These are phyloP conservation scores for Grigorovia yakushimaensis DNA, from an alignment of 805 yeast species.

Conservation along the genomic window DNA sequence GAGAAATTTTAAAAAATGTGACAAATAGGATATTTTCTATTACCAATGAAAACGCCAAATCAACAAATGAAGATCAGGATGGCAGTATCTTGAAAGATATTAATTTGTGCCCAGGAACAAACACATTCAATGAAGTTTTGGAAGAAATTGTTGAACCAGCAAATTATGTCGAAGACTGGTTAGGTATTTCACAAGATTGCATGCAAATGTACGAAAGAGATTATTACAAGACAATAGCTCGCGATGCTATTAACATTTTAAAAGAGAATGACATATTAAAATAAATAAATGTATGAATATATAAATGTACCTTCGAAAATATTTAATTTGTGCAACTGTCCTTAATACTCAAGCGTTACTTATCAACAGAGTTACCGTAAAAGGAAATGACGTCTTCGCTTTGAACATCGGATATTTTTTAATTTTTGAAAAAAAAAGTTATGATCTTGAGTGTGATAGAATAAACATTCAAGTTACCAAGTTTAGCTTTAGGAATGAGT, in stretches of 20 bases:
- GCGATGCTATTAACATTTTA: not conserved
- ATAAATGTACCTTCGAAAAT: no score
- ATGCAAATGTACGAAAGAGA: not conserved
- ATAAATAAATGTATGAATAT: not conserved
- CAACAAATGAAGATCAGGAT: not conserved
- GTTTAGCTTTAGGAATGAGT: not conserved
- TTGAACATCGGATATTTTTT: not conserved
- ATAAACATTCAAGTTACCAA: not conserved
- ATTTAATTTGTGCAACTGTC: no score
- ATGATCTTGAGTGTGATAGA: not conserved
- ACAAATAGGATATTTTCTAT: conserved; percentile 6
- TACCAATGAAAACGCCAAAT: not conserved
- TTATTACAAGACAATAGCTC: not conserved
- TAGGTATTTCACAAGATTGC: conserved; percentile 1
- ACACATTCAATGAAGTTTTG: not conserved
- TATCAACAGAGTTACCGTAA: not conserved
- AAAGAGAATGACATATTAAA: not conserved
- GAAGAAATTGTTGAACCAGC: not conserved
- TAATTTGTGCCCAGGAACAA: no score
- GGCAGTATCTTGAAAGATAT: not conserved
- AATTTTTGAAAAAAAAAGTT: not conserved
- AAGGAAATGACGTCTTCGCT: not conserved
- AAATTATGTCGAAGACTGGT: not conserved
- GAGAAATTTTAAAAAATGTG: conserved; percentile 12
- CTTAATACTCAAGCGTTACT: no score